Evolutionary conservation across 192 early-diverging fungal genomes (phyloP).

Genomic region (Entomortierella lignicola): DNA sequence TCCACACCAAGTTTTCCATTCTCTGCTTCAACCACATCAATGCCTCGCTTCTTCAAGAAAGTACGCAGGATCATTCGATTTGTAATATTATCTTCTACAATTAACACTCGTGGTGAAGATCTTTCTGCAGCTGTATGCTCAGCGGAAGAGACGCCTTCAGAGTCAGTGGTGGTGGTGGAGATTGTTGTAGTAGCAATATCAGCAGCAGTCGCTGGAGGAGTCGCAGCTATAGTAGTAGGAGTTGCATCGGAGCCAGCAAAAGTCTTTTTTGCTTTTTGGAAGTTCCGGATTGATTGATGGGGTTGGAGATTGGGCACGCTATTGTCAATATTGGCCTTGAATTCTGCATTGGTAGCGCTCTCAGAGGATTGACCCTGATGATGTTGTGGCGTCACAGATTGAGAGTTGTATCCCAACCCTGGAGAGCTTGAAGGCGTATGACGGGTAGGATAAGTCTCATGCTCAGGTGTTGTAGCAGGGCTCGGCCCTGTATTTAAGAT

Average conservation of each 20-base stretch:
- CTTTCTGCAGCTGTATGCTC: background rate
- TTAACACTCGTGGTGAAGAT: conserved; percentile 42
- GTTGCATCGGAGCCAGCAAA: background rate
- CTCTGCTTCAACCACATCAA: conserved; percentile 56
- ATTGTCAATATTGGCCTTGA: conserved; percentile 8
- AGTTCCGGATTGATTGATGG: conserved; percentile 28
- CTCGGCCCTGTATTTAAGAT: conserved; percentile 5
- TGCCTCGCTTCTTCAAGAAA: conserved; percentile 56
- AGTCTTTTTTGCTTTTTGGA: conserved; percentile 1
- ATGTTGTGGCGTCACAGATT: background rate
- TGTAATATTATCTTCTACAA: conserved; percentile 59
- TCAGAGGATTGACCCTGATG: background rate
- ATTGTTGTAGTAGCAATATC: background rate
- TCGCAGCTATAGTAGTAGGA: too few species aligned
- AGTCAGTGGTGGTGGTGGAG: background rate
- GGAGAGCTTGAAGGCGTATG: background rate
- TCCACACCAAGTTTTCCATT: conserved; percentile 59
- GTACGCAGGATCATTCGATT: conserved; percentile 59
- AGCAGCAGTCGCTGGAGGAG: background rate
- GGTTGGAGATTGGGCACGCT: conserved; percentile 12
- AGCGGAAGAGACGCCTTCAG: background rate
- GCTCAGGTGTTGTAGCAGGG: conserved; percentile 18
- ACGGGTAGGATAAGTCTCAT: conserved; percentile 11
- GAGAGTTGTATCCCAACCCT: background rate
- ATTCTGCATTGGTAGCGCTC: background rate